Evolutionary conservation across 202 grass and related monocot species (phyloP).

Genomic region (Zizania palustris): DNA sequence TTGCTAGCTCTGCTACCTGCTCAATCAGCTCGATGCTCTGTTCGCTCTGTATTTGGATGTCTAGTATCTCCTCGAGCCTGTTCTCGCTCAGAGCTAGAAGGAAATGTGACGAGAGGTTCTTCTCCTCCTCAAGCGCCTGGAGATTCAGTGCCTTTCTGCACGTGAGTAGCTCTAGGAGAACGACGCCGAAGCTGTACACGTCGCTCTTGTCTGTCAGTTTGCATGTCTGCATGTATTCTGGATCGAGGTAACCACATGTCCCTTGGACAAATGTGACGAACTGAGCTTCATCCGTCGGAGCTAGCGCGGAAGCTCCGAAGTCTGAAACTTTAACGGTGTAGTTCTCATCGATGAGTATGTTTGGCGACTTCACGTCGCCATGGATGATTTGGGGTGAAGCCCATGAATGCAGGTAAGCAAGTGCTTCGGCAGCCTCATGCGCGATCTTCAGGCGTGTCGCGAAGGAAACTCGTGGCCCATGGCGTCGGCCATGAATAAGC

Average conservation of each 20-base stretch:
- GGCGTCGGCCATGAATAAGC: conserved; percentile 25
- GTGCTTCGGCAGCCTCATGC: conserved; percentile 49
- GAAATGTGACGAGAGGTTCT: conserved; percentile 47
- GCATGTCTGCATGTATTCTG: conserved; percentile 57
- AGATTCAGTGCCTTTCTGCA: conserved; percentile 50
- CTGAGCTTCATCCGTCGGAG: conserved; percentile 58
- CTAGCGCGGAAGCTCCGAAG: conserved; percentile 64
- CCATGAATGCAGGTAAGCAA: conserved; percentile 68
- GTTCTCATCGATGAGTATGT: conserved; percentile 59
- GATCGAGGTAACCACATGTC: conserved; percentile 67
- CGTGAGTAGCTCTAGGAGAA: conserved; percentile 64
- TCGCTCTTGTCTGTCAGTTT: conserved; percentile 58
- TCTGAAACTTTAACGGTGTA: conserved; percentile 61
- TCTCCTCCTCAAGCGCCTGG: conserved; percentile 46
- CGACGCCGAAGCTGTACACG: conserved; percentile 74
- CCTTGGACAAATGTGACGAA: conserved; percentile 64
- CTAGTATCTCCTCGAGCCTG: conserved; percentile 48
- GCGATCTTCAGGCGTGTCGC: conserved; percentile 50
- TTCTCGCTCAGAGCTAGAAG: conserved; percentile 30
- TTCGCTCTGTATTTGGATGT: conserved; percentile 45
- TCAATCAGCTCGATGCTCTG: conserved; percentile 46
- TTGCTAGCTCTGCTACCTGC: conserved; percentile 43
- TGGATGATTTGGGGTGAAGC: conserved; percentile 65
- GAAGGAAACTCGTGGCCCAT: neutral
- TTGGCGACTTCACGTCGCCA: conserved; percentile 67